These are phyloP conservation scores for Geotrichum europaeum DNA, from an alignment of 1,139 yeast species.

Conservation along the genomic window DNA sequence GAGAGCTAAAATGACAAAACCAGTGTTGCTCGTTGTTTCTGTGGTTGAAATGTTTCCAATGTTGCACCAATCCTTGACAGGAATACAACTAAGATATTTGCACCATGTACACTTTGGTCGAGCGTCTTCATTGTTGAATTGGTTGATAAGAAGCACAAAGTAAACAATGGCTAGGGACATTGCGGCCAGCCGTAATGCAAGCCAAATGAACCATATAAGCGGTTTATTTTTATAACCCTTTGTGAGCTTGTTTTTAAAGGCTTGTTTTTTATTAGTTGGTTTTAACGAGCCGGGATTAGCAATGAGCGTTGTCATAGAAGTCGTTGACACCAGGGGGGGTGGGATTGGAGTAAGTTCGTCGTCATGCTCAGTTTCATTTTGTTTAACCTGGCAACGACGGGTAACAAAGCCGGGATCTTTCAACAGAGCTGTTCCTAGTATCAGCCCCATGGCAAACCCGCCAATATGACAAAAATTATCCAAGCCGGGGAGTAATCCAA, in stretches of 20 bases:
- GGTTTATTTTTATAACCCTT: background rate
- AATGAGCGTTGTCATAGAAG: background rate
- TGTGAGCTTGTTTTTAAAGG: background rate
- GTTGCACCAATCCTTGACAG: constrained; percentile 71
- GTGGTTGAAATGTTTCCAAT: constrained; percentile 43
- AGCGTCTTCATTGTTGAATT: constrained; percentile 43
- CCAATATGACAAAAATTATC: constrained; percentile 77
- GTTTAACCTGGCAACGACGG: constrained; percentile 25
- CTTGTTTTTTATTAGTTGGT: background rate
- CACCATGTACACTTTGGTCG: constrained; percentile 63
- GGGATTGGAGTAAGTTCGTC: constrained; percentile 1
- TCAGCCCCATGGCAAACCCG: constrained; percentile 61
- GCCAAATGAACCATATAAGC: constrained; percentile 50
- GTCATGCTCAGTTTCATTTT: constrained; percentile 18
- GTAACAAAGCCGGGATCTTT: constrained; percentile 45
- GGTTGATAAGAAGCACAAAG: constrained; percentile 45
- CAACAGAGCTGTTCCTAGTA: constrained; percentile 48
- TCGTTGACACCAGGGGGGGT: constrained; percentile 4
- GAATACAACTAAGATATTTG: constrained; percentile 64
- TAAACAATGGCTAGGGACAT: constrained; percentile 46
- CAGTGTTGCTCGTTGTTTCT: background rate
- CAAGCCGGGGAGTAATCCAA: constrained; percentile 67
- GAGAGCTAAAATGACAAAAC: background rate
- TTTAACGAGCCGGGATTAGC: constrained; percentile 2
- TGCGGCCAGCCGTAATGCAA: constrained; percentile 43